Base-by-base conservation (phyloP, 139 green algal genomes). In the Micractinium conductrix region DNA sequence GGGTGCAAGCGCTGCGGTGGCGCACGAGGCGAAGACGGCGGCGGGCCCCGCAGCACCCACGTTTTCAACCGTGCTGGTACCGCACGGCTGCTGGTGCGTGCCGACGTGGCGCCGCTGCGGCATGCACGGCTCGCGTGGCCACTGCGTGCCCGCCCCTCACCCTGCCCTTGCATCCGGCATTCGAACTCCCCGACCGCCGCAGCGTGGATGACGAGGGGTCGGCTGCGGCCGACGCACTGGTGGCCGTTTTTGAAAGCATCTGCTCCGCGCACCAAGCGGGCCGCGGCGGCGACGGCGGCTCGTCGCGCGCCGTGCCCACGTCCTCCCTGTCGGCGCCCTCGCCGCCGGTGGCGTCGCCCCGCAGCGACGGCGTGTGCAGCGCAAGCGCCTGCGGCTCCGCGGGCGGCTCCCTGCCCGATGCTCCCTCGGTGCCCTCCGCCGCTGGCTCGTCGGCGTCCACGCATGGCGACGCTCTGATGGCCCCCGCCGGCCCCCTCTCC, bases 221-320 rank as follows among this genome's bases (percentile, higher is more conserved):
- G 30, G 37, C 45, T 26, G 80, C 67, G 8, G 80, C 69, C 1
- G 80, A 85, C 30, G 80, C 69, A 2, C 80, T 85, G 35, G 70
- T 58, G 35, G 53, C 42, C 37, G 80, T 85, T 28, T 85, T 85
- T 69, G 72, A 78, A 5, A 40, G 26, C 53, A 62, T 85, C 30
- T 85, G 53, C 68, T 53, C 44, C 50, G 28, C 45, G 42, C 78
- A 83, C 42, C 78, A 83, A 43, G 74, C 45, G 48, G 26, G 5
- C 42, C 43, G 71, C 24, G 74, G 24, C 16, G n/a, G 10, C 48
- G 45, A 38, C 44, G 33, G 45, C 44, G 22, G 28, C 10, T 4
- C n/a, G n/a, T n/a, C n/a, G n/a, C n/a, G n/a, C n/a, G n/a, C n/a
- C n/a, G n/a, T n/a, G n/a, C n/a, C n/a, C n/a, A n/a, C n/a, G n/a